Conservation (phyloP, 2,329 filamentous ascomycete species). For the Thielaviopsis ethacetica region DNA sequence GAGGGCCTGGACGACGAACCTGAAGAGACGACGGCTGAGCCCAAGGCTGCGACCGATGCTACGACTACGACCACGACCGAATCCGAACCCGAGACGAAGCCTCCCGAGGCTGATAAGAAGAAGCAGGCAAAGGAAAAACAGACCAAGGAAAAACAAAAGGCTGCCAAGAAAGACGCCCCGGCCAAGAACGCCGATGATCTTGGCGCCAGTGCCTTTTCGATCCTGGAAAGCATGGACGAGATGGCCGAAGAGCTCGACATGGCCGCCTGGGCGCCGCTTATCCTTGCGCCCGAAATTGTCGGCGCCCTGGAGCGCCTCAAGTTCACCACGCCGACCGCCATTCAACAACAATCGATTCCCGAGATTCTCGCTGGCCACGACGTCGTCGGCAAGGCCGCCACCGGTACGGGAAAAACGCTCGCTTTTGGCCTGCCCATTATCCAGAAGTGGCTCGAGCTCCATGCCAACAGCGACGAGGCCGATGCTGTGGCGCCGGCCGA, state of each 20-base stretch:
- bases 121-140: constrained; percentile 21
- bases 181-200: constrained; percentile 18
- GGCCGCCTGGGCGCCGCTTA: constrained; percentile 61
- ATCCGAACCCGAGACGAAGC: constrained; percentile 16
- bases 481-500: constrained; percentile 17
- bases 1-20: constrained; percentile 43
- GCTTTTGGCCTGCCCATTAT: constrained; percentile 90
- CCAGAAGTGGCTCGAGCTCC: constrained; percentile 52
- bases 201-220: constrained; percentile 16
- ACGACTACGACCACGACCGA: constrained; percentile 13
- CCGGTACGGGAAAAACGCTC: constrained; percentile 90
- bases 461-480: constrained; percentile 16
- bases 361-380: constrained; percentile 71
- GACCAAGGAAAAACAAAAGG: constrained; percentile 5
- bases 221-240: constrained; percentile 35
- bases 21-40: constrained; percentile 20
- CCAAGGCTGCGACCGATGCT: constrained; percentile 12
- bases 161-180: constrained; percentile 2
- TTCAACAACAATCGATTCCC: constrained; percentile 68
- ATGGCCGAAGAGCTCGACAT: constrained; percentile 49
- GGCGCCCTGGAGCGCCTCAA: constrained; percentile 62
- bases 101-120: constrained; percentile 16
- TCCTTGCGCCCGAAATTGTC: constrained; percentile 55
- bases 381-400: constrained; percentile 89
- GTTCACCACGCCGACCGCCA: constrained; percentile 65